Conservation (phyloP, 2,329 filamentous ascomycete species). For the Paraphaeosphaeria minitans region DNA sequence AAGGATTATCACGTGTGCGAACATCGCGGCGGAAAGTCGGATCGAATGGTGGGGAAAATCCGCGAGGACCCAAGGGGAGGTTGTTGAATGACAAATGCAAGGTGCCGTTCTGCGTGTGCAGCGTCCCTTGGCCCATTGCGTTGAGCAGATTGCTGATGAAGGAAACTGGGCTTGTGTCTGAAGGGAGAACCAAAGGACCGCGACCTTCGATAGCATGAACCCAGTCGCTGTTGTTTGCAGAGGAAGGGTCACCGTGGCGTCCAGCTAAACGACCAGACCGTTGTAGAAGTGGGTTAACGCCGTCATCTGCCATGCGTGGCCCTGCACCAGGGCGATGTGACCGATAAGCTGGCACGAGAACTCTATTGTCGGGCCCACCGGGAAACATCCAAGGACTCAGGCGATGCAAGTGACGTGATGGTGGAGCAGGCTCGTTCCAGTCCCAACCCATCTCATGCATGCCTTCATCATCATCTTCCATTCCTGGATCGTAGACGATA, state of each 20-base stretch:
- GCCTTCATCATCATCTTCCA: constrained; percentile 54
- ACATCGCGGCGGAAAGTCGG: constrained; percentile 37
- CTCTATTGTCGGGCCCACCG: constrained; percentile 55
- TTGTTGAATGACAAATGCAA: constrained; percentile 60
- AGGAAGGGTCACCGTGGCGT: constrained; percentile 29
- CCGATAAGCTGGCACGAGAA: constrained; percentile 53
- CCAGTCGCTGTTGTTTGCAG: constrained; percentile 53
- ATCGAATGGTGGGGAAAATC: constrained; percentile 36
- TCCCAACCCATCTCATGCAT: constrained; percentile 53
- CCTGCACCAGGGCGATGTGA: constrained; percentile 60
- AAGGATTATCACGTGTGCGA: constrained; percentile 37
- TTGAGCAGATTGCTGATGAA: constrained; percentile 64
- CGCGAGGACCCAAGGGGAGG: constrained; percentile 33
- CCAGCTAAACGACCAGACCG: constrained; percentile 54
- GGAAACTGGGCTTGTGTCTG: constrained; percentile 56
- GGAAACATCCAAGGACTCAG: constrained; percentile 65
- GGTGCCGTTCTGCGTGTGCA: constrained; percentile 49
- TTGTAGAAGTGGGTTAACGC: constrained; percentile 83
- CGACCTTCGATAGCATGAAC: constrained; percentile 57
- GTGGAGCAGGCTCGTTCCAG: constrained; percentile 52
- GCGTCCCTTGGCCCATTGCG: constrained; percentile 54
- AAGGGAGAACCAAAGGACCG: constrained; percentile 51
- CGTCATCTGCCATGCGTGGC: constrained; percentile 72
- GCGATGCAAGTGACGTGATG: constrained; percentile 57
- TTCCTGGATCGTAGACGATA: constrained; percentile 61